Percentiles rank a stretch among this genome's conserved stretches.
phyloP scores from a whole-genome alignment of 495 filamentous ascomycete species.

The Poronia punctata region DNA sequence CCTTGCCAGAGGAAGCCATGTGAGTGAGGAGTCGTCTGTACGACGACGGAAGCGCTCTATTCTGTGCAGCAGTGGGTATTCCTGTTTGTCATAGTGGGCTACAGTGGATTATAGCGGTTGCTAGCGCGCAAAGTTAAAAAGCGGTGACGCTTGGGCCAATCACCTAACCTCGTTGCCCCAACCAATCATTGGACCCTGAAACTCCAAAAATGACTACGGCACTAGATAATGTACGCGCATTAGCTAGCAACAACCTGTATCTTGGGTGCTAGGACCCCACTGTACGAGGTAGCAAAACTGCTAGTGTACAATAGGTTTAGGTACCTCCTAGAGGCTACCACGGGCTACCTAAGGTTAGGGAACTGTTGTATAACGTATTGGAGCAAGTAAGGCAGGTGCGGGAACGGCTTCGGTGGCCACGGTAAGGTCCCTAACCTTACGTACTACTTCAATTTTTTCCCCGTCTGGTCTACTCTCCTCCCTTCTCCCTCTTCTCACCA shows the following conservation, averaged over 20 bases:
- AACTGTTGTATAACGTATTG: no score
- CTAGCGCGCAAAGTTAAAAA: constrained; percentile 20
- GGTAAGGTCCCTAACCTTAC: neutral
- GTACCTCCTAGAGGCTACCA: no score
- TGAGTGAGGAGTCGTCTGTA: no score
- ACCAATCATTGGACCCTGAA: neutral
- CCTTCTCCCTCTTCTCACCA: constrained; percentile 20
- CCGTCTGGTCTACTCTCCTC: constrained; percentile 25
- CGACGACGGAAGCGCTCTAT: neutral
- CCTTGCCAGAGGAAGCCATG: no score
- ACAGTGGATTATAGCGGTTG: constrained; percentile 17
- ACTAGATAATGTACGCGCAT: no score
- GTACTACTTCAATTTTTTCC: constrained; percentile 22
- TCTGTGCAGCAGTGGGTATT: constrained; percentile 4
- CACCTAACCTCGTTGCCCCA: no score
- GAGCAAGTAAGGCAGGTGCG: constrained; percentile 6
- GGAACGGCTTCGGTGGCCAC: constrained; percentile 2
- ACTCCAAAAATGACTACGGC: no score
- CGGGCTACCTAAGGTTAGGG: no score
- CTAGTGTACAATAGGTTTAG: no score
- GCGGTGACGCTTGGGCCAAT: constrained; percentile 20
- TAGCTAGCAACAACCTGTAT: no score
- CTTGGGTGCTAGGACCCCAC: neutral
- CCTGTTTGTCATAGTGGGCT: constrained; percentile 13
- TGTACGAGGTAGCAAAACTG: neutral